Conservation (phyloP, 345 rosid species). For the Brassica rapa region DNA sequence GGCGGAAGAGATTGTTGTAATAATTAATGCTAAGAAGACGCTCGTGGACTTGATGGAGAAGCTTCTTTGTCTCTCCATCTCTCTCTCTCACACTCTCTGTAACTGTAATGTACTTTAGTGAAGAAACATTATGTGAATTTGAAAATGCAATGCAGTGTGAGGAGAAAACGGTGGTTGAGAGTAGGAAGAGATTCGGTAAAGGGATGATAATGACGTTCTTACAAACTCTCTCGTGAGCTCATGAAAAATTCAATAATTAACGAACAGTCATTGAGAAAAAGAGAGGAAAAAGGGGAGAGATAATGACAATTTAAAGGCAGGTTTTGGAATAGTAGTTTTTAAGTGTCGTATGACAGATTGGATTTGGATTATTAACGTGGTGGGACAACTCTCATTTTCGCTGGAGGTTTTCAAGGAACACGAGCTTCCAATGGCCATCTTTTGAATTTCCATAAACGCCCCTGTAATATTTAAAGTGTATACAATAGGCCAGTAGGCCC, state of each 20-base stretch:
- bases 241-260: constrained; percentile 29
- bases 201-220: constrained; percentile 29
- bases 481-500: background rate
- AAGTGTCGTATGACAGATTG: constrained; percentile 17
- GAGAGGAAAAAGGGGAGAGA: constrained; percentile 8
- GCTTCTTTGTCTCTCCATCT: constrained; percentile 85
- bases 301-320: constrained; percentile 22
- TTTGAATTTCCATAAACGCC: constrained; percentile 3
- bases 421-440: background rate
- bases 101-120: background rate
- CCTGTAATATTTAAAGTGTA: background rate
- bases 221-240: constrained; percentile 27
- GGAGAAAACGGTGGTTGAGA: constrained; percentile 32
- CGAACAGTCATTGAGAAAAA: background rate
- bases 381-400: constrained; percentile 13
- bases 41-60: constrained; percentile 69
- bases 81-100: background rate
- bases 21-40: constrained; percentile 53
- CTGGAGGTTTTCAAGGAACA: constrained; percentile 11
- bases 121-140: constrained; percentile 10
- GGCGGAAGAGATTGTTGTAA: constrained; percentile 56
- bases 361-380: constrained; percentile 33
- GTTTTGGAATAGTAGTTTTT: constrained; percentile 21
- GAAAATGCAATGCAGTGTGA: background rate
- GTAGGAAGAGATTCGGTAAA: constrained; percentile 27